These are phyloP conservation scores for Thraustotheca clavata DNA, from an alignment of 352 stramenopile species.

Conservation along the genomic window DNA sequence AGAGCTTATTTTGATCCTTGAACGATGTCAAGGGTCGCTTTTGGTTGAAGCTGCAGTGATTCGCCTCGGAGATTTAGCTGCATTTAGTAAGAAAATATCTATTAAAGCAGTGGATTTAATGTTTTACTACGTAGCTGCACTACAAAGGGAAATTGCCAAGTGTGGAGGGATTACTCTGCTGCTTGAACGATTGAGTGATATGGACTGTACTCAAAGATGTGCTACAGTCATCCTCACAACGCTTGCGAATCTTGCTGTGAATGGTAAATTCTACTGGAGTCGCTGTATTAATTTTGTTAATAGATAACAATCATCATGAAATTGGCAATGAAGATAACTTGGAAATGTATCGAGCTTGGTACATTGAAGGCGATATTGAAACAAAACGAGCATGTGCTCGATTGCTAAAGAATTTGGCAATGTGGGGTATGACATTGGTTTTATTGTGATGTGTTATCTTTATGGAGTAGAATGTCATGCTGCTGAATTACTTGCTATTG, in stretches of 20 bases:
- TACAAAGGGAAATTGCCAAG: conserved; percentile 12
- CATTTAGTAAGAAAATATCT: conserved; percentile 12
- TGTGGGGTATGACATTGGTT: conserved; percentile 7
- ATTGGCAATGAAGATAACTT: neutral
- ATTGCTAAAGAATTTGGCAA: conserved; percentile 10
- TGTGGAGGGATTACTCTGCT: neutral
- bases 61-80: neutral
- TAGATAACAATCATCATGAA: conserved; percentile 13
- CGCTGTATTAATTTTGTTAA: neutral
- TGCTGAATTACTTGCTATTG: neutral
- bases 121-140: neutral
- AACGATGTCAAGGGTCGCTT: neutral
- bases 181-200: neutral
- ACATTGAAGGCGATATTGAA: neutral
- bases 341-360: neutral
- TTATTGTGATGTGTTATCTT: neutral
- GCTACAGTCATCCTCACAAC: neutral
- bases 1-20: neutral
- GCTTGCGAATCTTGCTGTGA: conserved; percentile 4
- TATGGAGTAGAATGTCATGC: neutral
- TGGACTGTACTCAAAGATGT: neutral
- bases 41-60: conserved; percentile 1
- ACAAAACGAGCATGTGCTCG: neutral
- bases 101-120: no score
- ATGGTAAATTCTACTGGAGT: neutral